phyloP scores from a whole-genome alignment of 2,329 filamentous ascomycete genomes.

The Cercospora nicotianae region DNA sequence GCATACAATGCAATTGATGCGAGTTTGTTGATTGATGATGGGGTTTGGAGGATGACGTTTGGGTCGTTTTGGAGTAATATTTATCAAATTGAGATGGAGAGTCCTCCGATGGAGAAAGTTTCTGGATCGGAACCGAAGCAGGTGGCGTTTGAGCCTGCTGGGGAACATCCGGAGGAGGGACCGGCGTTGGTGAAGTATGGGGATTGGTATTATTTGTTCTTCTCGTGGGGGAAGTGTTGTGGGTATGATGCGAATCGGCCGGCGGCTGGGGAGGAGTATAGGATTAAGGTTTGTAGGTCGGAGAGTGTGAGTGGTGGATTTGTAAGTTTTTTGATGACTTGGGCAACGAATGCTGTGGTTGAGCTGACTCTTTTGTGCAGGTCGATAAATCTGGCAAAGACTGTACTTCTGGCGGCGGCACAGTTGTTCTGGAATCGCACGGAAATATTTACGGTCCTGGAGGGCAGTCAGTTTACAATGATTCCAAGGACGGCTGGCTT shows the following conservation, averaged over 20 bases:
- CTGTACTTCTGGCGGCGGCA: constrained; percentile 61
- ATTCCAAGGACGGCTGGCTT: constrained; percentile 53
- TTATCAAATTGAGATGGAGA: constrained; percentile 58
- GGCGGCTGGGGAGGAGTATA: constrained; percentile 62
- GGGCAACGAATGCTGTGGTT: neutral
- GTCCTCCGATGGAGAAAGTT: constrained; percentile 32
- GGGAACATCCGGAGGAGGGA: constrained; percentile 58
- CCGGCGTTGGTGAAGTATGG: constrained; percentile 57
- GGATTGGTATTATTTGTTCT: constrained; percentile 65
- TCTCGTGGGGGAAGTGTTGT: constrained; percentile 62
- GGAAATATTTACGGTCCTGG: constrained; percentile 64
- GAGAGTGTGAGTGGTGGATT: constrained; percentile 55
- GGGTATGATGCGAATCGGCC: constrained; percentile 55
- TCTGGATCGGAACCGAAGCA: constrained; percentile 44
- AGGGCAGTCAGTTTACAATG: constrained; percentile 61
- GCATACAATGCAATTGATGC: constrained; percentile 56
- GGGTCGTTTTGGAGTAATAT: constrained; percentile 69
- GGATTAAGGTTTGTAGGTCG: constrained; percentile 65
- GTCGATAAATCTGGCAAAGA: constrained; percentile 55
- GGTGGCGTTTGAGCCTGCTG: constrained; percentile 55
- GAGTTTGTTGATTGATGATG: constrained; percentile 44
- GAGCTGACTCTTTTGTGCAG: constrained; percentile 13
- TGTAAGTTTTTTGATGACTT: constrained; percentile 36
- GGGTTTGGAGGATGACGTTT: constrained; percentile 57
- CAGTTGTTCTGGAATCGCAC: constrained; percentile 61